Percentiles rank a stretch among this genome's conserved stretches.
phyloP scores from a whole-genome alignment of 306 rosid genomes.

The barrel medic (Medicago truncatula) region DNA sequence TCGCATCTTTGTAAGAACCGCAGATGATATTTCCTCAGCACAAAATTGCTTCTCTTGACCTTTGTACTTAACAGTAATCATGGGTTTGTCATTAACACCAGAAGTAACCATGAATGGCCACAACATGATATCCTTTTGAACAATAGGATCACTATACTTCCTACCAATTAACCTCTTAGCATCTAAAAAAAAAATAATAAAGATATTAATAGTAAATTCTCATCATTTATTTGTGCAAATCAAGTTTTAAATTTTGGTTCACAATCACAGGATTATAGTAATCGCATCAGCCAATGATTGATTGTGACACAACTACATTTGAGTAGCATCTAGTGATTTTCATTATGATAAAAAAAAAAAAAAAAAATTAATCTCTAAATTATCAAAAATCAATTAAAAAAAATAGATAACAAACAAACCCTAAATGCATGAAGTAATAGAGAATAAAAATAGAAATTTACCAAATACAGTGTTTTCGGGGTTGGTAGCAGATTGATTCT shows the following conservation, averaged over 20 bases:
- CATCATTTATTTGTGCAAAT: background rate
- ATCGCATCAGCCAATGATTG: too few species aligned
- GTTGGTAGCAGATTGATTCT: conserved; percentile 3
- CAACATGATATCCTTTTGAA: conserved; percentile 39
- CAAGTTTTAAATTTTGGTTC: too few species aligned
- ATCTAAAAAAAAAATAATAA: conserved; percentile 33
- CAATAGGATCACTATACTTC: conserved; percentile 41
- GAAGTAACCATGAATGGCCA: conserved; percentile 62
- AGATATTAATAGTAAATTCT: background rate
- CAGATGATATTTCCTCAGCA: background rate
- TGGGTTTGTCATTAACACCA: conserved; percentile 29
- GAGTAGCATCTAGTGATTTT: too few species aligned
- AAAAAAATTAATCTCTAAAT: too few species aligned
- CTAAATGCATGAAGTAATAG: background rate
- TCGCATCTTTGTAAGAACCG: background rate
- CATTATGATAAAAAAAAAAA: too few species aligned
- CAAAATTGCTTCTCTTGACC: background rate
- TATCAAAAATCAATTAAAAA: too few species aligned
- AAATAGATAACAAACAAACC: too few species aligned
- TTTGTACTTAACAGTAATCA: background rate
- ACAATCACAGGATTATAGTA: too few species aligned
- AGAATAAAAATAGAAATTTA: background rate
- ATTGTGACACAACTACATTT: too few species aligned
- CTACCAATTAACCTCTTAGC: conserved; percentile 63
- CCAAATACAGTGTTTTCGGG: conserved; percentile 28